These are phyloP conservation scores for Saccharomyces hybrid DNA, from an alignment of 1,139 yeast species.

Conservation along the genomic window DNA sequence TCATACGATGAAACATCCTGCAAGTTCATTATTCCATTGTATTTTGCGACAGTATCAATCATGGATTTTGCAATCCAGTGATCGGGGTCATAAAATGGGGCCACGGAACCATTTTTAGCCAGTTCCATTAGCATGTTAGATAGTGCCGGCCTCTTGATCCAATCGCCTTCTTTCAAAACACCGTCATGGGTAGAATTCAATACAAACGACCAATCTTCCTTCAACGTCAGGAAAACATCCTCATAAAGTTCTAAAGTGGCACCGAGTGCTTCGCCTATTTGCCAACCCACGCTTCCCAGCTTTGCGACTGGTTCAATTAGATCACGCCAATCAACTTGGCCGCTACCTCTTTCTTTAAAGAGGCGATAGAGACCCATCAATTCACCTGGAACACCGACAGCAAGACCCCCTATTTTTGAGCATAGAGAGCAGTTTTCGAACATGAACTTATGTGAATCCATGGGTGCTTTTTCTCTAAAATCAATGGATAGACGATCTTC, in stretches of 20 bases:
- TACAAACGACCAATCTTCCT: conserved; percentile 49
- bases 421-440: conserved; percentile 40
- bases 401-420: conserved; percentile 73
- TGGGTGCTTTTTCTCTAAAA: conserved; percentile 86
- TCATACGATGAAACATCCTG: conserved; percentile 60
- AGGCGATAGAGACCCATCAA: conserved; percentile 67
- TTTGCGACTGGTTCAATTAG: conserved; percentile 68
- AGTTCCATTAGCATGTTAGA: conserved; percentile 62
- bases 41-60: conserved; percentile 37
- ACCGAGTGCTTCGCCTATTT: conserved; percentile 43
- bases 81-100: conserved; percentile 71
- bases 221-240: conserved; percentile 30
- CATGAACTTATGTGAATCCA: conserved; percentile 54
- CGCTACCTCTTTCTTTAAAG: conserved; percentile 56
- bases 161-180: conserved; percentile 48
- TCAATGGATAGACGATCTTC: conserved; percentile 45
- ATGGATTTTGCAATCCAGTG: conserved; percentile 62
- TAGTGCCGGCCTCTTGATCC: conserved; percentile 47
- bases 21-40: conserved; percentile 55
- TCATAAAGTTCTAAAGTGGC: conserved; percentile 36
- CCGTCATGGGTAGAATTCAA: conserved; percentile 31
- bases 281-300: conserved; percentile 62
- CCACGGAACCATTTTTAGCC: conserved; percentile 69
- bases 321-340: conserved; percentile 62
- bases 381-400: conserved; percentile 87